Evolutionary conservation across 176 grass and related monocot genomes (phyloP).

Genomic region (Juncus effusus): DNA sequence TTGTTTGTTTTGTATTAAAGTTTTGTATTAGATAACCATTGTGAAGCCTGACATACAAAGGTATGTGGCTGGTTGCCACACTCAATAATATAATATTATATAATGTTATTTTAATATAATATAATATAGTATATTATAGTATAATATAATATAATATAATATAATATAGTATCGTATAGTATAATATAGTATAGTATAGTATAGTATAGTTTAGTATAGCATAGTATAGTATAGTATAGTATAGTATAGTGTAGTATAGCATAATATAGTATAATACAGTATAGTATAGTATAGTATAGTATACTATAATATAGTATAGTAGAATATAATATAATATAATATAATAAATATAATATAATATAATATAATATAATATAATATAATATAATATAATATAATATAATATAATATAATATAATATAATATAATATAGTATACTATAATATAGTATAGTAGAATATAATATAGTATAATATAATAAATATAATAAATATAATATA

Average conservation of each 20-base stretch:
- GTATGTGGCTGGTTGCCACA: too few species aligned
- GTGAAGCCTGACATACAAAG: too few species aligned
- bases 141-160: conserved; percentile 9
- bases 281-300: neutral
- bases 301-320: neutral
- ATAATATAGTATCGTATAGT: neutral
- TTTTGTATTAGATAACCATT: too few species aligned
- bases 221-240: neutral
- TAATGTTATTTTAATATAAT: conserved; percentile 1
- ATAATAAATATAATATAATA: neutral
- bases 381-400: too few species aligned
- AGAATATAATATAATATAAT: conserved; percentile 2
- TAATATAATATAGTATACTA: too few species aligned
- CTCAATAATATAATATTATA: too few species aligned
- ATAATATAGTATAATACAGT: neutral
- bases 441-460: too few species aligned
- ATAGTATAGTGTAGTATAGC: neutral
- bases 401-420: too few species aligned
- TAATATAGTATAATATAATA: too few species aligned
- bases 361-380: neutral
- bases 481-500: neutral
- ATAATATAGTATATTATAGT: neutral
- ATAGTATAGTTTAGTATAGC: neutral
- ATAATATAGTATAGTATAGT: neutral
- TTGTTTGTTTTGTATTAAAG: too few species aligned